Evolutionary conservation across 495 filamentous ascomycete genomes (phyloP), one percentile per base, ranked within the genome.

Genomic region (Hypoxylon rickii): DNA sequence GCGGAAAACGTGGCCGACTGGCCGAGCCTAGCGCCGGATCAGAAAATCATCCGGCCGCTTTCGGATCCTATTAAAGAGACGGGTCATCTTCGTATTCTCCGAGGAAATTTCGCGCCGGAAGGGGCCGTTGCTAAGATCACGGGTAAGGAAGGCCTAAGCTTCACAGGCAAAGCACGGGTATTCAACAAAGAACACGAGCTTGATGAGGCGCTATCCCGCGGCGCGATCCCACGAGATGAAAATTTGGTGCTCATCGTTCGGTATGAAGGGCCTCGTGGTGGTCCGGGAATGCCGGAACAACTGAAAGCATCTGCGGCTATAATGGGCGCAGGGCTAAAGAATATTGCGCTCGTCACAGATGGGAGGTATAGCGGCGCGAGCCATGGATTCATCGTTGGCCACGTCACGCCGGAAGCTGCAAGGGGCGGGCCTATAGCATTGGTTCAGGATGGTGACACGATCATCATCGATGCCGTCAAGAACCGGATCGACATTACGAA

Each of bases 201-300:
- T 31, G 85, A 94, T 70, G 74, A 78, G 6, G 93, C 92, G 1
- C 76, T 98, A 11, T 82, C 81, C 31, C 77, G 78, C 33, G 88
- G 89, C 22, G 65, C 81, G 44, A 88, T 90, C 26, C 83, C 80
- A 37, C 79, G 82, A 20, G 87, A 92, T 63, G 74, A 73, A 36
- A 95, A 95, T 63, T 79, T 96, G n/a, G 94, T 97, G 8, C 76
- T 96, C 33, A 84, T 97, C 15, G 93, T 98, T 29, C 87, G 94
- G 26, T 97, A 96, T 67, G 94, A 98, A 70, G 94, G 94, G 0
- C 94, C 94, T 4, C 92, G 90, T 68, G 94, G 94, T 64, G 94
- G 93, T 0, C 94, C 94, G 5, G 94, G 94, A 12, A 98, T 98
- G 94, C 94, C 94, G n/a, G 94, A 98, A 72, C 92, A 96, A 75